phyloP scores from a whole-genome alignment of 2,329 filamentous ascomycete species.

The Pseudogymnoascus sp. region DNA sequence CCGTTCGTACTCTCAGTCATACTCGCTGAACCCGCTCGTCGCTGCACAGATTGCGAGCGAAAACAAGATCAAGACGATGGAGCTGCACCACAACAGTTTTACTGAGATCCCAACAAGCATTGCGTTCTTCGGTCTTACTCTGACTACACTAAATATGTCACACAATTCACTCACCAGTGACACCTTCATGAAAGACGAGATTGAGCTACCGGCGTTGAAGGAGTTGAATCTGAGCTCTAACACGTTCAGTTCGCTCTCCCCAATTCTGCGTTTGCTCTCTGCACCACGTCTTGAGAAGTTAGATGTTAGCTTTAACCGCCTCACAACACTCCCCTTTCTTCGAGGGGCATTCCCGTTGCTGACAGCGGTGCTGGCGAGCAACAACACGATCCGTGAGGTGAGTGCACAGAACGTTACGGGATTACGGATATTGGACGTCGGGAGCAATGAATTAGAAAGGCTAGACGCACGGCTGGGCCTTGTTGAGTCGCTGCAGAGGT shows the following conservation, averaged over 20 bases:
- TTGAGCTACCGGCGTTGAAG: constrained; percentile 64
- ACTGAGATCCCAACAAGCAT: constrained; percentile 60
- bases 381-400: constrained; percentile 70
- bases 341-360: constrained; percentile 61
- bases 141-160: constrained; percentile 65
- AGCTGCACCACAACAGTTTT: constrained; percentile 71
- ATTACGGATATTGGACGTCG: constrained; percentile 65
- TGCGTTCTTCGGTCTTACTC: constrained; percentile 58
- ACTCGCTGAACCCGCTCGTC: constrained; percentile 48
- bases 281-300: constrained; percentile 69
- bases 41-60: constrained; percentile 46
- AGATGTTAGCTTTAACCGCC: constrained; percentile 74
- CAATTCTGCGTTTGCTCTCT: constrained; percentile 56
- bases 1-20: constrained; percentile 56
- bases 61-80: constrained; percentile 47
- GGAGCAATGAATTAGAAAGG: constrained; percentile 77
- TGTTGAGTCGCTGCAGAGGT: constrained; percentile 50
- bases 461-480: constrained; percentile 75
- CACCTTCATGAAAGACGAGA: constrained; percentile 53
- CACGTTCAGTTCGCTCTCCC: constrained; percentile 59
- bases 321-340: constrained; percentile 60
- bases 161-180: constrained; percentile 63
- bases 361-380: constrained; percentile 60
- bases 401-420: constrained; percentile 66
- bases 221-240: constrained; percentile 71